A percentile compares a stretch with the other conserved stretches of the same genome.
phyloP scores from a whole-genome alignment of 1,284 basidiomycete species.

The Spongispora temasekensis region DNA sequence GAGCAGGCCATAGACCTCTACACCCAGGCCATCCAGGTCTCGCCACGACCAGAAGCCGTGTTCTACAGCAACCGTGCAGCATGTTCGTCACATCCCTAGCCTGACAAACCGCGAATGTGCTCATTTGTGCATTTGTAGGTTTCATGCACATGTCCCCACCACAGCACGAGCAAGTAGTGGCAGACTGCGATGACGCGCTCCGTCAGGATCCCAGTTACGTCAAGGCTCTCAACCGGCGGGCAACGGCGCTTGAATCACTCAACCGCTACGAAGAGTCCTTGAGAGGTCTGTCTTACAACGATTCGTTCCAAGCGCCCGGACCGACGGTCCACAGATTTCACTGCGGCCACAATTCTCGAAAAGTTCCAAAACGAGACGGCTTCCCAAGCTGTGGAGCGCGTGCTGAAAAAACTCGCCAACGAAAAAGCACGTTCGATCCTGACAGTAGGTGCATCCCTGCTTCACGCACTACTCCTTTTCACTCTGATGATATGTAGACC shows the following conservation, averaged over 20 bases:
- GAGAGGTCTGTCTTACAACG: conserved; percentile 54
- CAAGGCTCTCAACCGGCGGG: conserved; percentile 95
- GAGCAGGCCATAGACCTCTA: conserved; percentile 81
- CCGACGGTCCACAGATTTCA: conserved; percentile 70
- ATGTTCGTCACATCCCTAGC: conserved; percentile 53
- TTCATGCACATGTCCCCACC: conserved; percentile 91
- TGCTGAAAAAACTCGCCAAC: conserved; percentile 82
- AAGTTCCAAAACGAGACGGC: conserved; percentile 87
- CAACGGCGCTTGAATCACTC: conserved; percentile 82
- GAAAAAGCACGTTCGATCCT: conserved; percentile 76
- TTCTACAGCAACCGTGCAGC: conserved; percentile 98
- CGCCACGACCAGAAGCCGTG: conserved; percentile 87
- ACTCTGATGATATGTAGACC: conserved; percentile 40
- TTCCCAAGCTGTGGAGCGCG: conserved; percentile 85
- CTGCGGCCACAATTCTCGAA: conserved; percentile 93
- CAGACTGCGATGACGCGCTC: conserved; percentile 90
- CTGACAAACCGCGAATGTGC: not conserved
- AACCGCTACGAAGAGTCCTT: conserved; percentile 76
- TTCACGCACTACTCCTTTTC: not conserved
- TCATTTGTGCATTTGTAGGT: conserved; percentile 47
- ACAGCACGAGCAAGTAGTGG: conserved; percentile 82
- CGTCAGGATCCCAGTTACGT: conserved; percentile 86
- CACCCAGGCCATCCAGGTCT: conserved; percentile 87
- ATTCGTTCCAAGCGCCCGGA: not conserved
- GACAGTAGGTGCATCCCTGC: conserved; percentile 40